A percentile compares a stretch with the other conserved stretches of the same genome.
These are phyloP conservation scores for Toxoplasma gondii DNA, from an alignment of 169 alveolate species.

Conservation along the genomic window DNA sequence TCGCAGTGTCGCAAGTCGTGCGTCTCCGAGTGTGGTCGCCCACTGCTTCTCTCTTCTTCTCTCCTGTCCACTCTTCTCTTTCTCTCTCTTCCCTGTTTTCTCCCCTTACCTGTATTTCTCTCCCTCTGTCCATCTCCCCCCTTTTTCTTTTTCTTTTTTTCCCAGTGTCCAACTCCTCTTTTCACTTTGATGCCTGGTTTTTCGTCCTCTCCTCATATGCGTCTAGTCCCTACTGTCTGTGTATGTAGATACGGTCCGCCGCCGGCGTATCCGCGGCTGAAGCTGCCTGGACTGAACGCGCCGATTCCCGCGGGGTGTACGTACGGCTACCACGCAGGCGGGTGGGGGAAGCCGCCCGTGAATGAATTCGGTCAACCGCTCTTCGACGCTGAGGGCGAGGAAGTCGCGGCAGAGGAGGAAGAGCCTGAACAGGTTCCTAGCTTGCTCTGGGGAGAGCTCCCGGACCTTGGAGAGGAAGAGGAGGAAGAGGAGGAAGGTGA, in stretches of 20 bases:
- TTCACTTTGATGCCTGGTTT: too few relatives aligned
- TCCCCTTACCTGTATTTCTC: too few relatives aligned
- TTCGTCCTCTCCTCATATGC: background rate
- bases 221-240: background rate
- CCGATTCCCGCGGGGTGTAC: conserved; percentile 89
- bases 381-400: conserved; percentile 3
- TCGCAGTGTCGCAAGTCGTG: background rate
- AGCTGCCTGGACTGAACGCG: conserved; percentile 96
- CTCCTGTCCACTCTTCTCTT: background rate
- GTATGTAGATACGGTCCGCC: conserved; percentile 95
- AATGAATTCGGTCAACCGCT: conserved; percentile 53
- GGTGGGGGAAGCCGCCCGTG: conserved; percentile 89
- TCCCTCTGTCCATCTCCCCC: background rate
- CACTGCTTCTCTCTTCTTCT: background rate
- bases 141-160: background rate
- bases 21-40: too few relatives aligned
- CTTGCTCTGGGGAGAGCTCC: conserved; percentile 54
- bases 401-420: conserved; percentile 23
- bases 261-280: conserved; percentile 97
- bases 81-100: background rate
- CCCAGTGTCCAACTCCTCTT: background rate
- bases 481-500: conserved; percentile 56
- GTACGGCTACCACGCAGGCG: conserved; percentile 89
- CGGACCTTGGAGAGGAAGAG: conserved; percentile 34
- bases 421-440: background rate